Conservation (phyloP, 371 early-diverging fungal genomes). For the Syncephalastrum contaminatum region DNA sequence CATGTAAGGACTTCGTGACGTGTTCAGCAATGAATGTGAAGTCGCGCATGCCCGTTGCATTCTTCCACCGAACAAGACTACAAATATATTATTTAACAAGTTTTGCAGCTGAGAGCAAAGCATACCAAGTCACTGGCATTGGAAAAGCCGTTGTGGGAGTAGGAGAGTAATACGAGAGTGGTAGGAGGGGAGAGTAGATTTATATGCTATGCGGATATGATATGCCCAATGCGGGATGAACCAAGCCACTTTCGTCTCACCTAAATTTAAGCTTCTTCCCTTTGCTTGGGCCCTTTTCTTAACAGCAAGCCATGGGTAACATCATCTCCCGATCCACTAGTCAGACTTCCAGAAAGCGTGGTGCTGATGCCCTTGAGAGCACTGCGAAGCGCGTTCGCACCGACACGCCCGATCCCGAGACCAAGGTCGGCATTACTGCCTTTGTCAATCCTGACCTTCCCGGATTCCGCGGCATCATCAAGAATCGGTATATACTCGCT, state of each 20-base stretch:
- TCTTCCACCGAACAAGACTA: slow-evolving; percentile 54
- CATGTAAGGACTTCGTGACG: slow-evolving; percentile 49
- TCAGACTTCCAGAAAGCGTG: neutral
- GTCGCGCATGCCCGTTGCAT: slow-evolving; percentile 55
- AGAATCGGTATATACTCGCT: slow-evolving; percentile 57
- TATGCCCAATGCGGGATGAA: neutral
- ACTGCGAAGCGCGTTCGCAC: slow-evolving; percentile 17
- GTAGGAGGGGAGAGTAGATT: too few relatives aligned
- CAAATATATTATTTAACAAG: neutral
- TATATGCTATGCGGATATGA: too few relatives aligned
- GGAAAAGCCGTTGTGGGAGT: too few relatives aligned
- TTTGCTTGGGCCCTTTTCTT: neutral
- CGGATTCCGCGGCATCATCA: slow-evolving; percentile 75
- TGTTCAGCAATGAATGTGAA: slow-evolving; percentile 45
- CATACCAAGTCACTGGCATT: slow-evolving; percentile 5
- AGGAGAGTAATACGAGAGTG: too few relatives aligned
- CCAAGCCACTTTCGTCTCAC: slow-evolving; percentile 1
- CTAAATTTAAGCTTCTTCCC: neutral
- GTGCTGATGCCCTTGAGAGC: neutral
- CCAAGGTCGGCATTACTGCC: slow-evolving; percentile 75
- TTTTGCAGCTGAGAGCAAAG: too few relatives aligned
- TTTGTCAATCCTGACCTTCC: slow-evolving; percentile 62
- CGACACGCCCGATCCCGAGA: slow-evolving; percentile 42
- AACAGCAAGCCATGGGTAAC: slow-evolving; percentile 6
- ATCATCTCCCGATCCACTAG: slow-evolving; percentile 2